Evolutionary conservation across 1,284 basidiomycete genomes (phyloP), one percentile per base, ranked within the genome.

Genomic region (Boletus mariae): DNA sequence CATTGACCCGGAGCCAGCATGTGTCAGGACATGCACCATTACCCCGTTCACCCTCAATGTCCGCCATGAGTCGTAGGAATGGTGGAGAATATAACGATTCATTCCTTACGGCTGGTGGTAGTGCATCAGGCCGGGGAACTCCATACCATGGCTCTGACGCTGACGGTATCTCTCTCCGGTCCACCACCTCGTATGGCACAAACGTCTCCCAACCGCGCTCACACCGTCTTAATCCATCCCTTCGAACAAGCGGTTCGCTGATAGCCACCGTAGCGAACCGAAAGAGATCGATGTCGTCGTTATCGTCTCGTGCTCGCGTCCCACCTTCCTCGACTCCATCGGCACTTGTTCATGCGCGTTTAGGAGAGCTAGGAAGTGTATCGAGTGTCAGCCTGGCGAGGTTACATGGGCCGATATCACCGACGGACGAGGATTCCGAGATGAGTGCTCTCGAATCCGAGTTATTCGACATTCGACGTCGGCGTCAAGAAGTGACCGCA

Each of bases 381-480:
- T 79, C 77, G n/a, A 79, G 75, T 58, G 57, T 76, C 58, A 73
- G 75, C 61, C 63, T 81, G 46, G 58, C 67, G 51, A 72, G 75
- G 49, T 80, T 80, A 54, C 66, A 78, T 15, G 76, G 79, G 28
- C 75, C 83, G 63, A 73, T 72, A 55, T 73, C 75, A 69, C 77
- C 37, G 78, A 78, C 51, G 59, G 68, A 63, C 26, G 61, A 65
- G 25, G 61, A 71, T 61, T 43, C 59, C 53, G 65, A 73, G 45
- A 62, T 73, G 49, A 67, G 61, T 46, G 71, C 65, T 54, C 63
- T 61, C 12, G 64, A 67, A 47, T 55, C 61, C 13, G 64, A 86
- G 69, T 74, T 87, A 69, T 75, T 75, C 17, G 85, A 86, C 51
- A 84, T 89, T 53, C 76, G 82, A 53, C 68, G 78, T 55, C 75